Base-by-base conservation (phyloP, 441 rosid species). In the Populus tomentosa region DNA sequence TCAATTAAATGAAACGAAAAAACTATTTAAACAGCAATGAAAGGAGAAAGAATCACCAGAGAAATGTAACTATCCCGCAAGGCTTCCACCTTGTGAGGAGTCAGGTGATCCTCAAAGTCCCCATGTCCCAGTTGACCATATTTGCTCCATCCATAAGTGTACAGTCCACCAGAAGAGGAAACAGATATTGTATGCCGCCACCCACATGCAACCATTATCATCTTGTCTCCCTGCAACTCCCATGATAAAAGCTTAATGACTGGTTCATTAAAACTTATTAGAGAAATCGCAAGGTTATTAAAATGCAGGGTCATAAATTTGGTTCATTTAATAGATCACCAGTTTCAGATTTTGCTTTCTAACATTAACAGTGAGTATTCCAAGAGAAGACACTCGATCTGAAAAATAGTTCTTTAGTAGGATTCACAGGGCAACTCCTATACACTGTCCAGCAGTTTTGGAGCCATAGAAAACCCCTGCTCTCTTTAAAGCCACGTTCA, bases 101-200 rank as follows among this genome's bases (percentile, higher is more conserved):
- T 76, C 73, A 94, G 98, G 85, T 90, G 95, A 87, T 96, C 98
- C 77, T 90, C 91, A 74, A 90, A 94, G 87, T 96, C 96, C 53
- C 98, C 99, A 84, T 92, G 99, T 74, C 99, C 99, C 70, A 96
- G 88, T 80, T 96, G 99, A 80, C 99, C 99, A 85, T 94, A 96
- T 84, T 96, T 94, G 87, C 99, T 96, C 99, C 99, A 94, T 78
- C 99, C 99, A 75, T 90, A 91, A 67, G 96, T 92, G 88, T 91
- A 96, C 72, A 96, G 79, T 69, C 86, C 89, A 78, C 97, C 98
- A 69, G 91, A 88, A 81, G 88, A 87, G 13, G 98, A 89, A 73
- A 96, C 93, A 56, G 98, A 89, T 84, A 91, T 90, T 38, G 98
- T 92, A 84, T 96, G 98, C 79, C 99, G 84, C 99, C 99, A 96